A percentile compares a stretch with the other conserved stretches of the same genome.
These are phyloP conservation scores for Hortiboletus campestris DNA, from an alignment of 768 basidiomycete genomes.

Conservation along the genomic window DNA sequence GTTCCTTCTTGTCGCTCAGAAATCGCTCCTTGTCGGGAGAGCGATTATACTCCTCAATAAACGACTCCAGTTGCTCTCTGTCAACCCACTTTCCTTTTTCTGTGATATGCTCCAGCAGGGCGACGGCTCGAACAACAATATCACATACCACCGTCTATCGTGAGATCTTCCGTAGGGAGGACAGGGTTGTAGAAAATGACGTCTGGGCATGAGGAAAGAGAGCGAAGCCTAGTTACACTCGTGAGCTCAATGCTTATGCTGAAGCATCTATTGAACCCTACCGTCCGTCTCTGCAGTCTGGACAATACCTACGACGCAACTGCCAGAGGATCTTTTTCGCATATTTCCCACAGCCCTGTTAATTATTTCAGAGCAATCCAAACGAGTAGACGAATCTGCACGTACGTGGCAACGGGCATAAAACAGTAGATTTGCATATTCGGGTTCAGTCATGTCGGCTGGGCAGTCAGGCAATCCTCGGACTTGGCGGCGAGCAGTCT, in stretches of 20 bases:
- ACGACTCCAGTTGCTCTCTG: not conserved
- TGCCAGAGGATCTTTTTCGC: slow-evolving; percentile 7
- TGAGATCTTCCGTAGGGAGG: not conserved
- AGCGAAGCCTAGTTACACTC: not conserved
- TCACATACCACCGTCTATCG: not conserved
- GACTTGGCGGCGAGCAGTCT: slow-evolving; percentile 28
- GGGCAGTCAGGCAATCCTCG: slow-evolving; percentile 34
- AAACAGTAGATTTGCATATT: slow-evolving; percentile 44
- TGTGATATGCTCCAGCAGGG: not conserved
- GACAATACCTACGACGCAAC: slow-evolving; percentile 10
- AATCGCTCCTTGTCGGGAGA: not conserved
- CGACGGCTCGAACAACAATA: not conserved
- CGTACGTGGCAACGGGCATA: slow-evolving; percentile 22
- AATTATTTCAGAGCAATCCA: not conserved
- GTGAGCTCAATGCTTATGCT: not conserved
- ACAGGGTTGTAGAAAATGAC: not conserved
- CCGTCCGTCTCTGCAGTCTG: slow-evolving; percentile 1
- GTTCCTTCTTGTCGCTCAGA: not conserved
- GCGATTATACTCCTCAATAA: not conserved
- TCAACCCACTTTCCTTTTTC: not conserved
- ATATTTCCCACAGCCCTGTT: slow-evolving; percentile 7
- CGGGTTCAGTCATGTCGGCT: slow-evolving; percentile 33
- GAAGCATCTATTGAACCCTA: not conserved
- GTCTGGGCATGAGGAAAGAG: not conserved
- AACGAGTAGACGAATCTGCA: not conserved